phyloP scores from a whole-genome alignment of 441 rosid genomes.

The Jatropha podagrica region DNA sequence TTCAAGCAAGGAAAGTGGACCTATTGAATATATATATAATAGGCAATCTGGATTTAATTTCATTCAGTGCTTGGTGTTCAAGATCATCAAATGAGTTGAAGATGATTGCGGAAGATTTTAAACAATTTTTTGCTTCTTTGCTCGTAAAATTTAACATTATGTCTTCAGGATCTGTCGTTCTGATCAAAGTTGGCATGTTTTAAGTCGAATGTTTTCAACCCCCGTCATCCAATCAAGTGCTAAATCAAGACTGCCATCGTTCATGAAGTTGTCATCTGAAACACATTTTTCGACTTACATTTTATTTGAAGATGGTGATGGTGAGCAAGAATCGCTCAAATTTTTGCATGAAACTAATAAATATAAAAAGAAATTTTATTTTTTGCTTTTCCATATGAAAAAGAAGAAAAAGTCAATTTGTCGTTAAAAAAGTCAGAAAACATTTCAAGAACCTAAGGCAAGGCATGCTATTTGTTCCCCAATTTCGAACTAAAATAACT shows the following conservation, averaged over 20 bases:
- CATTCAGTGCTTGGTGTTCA: conserved; percentile 26
- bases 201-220: conserved; percentile 39
- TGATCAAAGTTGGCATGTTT: conserved; percentile 36
- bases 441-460: too few species aligned
- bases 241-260: conserved; percentile 35
- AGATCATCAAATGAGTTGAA: conserved; percentile 42
- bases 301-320: too few species aligned
- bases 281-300: neutral
- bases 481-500: too few species aligned
- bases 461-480: too few species aligned
- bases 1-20: conserved; percentile 32
- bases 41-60: conserved; percentile 21
- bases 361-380: too few species aligned
- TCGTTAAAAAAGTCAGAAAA: too few species aligned
- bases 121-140: conserved; percentile 29
- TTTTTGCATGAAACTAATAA: too few species aligned
- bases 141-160: conserved; percentile 35
- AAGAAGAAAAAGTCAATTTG: too few species aligned
- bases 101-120: conserved; percentile 30
- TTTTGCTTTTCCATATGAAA: too few species aligned
- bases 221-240: conserved; percentile 47
- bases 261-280: conserved; percentile 31
- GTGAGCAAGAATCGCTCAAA: too few species aligned
- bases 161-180: conserved; percentile 33
- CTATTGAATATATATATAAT: conserved; percentile 20